These are phyloP conservation scores for Fusarium luffae DNA, from an alignment of 2,329 filamentous ascomycete species.

Conservation along the genomic window DNA sequence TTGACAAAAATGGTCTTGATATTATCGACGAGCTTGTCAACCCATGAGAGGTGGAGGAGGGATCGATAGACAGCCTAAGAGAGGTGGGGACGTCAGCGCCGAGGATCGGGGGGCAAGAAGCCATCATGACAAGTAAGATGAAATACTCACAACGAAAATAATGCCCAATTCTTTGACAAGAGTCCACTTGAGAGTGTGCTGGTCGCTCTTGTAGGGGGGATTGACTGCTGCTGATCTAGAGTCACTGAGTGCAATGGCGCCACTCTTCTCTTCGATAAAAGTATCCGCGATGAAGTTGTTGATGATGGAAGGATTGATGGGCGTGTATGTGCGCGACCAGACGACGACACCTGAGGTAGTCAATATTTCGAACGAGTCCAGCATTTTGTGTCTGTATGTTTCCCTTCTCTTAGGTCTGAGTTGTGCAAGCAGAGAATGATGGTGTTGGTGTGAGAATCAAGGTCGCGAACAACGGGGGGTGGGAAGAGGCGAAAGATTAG, in stretches of 20 bases:
- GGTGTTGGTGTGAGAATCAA: slow-evolving; percentile 26
- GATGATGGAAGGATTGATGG: slow-evolving; percentile 83
- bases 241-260: slow-evolving; percentile 69
- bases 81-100: slow-evolving; percentile 40
- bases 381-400: slow-evolving; percentile 66
- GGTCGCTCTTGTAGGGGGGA: slow-evolving; percentile 86
- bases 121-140: slow-evolving; percentile 32
- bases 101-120: slow-evolving; percentile 31
- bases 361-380: slow-evolving; percentile 96
- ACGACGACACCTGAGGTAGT: slow-evolving; percentile 96
- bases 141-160: slow-evolving; percentile 82
- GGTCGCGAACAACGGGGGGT: slow-evolving; percentile 8
- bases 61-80: slow-evolving; percentile 93
- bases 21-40: slow-evolving; percentile 95
- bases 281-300: slow-evolving; percentile 96
- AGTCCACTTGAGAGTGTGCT: slow-evolving; percentile 95
- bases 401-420: slow-evolving; percentile 1
- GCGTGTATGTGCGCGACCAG: slow-evolving; percentile 89
- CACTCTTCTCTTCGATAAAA: slow-evolving; percentile 93
- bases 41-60: slow-evolving; percentile 93
- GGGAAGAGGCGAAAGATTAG: slow-evolving; percentile 30
- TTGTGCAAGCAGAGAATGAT: slow-evolving; percentile 9
- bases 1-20: slow-evolving; percentile 92
- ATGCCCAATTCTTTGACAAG: slow-evolving; percentile 91
- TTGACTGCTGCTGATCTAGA: slow-evolving; percentile 70